Percentiles rank a stretch among this genome's conserved stretches.
Conservation (phyloP, 768 basidiomycete species). For the Gloeophyllum trabeum region DNA sequence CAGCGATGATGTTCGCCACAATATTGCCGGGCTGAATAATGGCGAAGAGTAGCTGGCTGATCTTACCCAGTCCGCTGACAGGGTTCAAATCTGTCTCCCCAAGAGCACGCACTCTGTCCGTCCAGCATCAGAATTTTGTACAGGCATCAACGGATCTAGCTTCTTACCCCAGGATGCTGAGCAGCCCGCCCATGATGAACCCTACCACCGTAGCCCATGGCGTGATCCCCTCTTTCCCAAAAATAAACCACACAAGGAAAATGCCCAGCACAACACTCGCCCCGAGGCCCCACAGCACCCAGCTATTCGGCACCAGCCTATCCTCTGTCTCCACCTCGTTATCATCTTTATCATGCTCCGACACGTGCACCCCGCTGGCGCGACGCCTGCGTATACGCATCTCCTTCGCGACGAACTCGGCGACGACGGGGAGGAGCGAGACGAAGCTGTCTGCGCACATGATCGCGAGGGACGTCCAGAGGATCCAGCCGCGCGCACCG, state of each 20-base stretch:
- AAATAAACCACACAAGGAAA: conserved; percentile 76
- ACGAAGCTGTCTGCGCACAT: conserved; percentile 92
- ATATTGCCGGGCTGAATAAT: conserved; percentile 91
- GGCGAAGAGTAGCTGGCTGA: conserved; percentile 89
- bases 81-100: conserved; percentile 95
- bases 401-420: conserved; percentile 34
- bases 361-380: conserved; percentile 6
- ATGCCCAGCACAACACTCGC: conserved; percentile 60
- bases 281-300: conserved; percentile 65
- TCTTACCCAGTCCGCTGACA: conserved; percentile 88
- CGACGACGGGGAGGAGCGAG: conserved; percentile 67
- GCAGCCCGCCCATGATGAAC: conserved; percentile 68
- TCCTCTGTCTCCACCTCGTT: conserved; percentile 70
- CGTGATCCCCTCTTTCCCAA: conserved; percentile 84
- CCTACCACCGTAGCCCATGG: conserved; percentile 92
- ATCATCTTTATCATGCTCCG: conserved; percentile 25
- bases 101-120: conserved; percentile 71
- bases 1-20: conserved; percentile 96
- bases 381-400: conserved; percentile 9
- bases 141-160: neutral
- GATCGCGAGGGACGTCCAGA: conserved; percentile 93
- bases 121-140: neutral
- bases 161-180: conserved; percentile 80
- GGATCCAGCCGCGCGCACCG: conserved; percentile 91
- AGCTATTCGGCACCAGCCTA: conserved; percentile 66